phyloP scores from a whole-genome alignment of 2,329 filamentous ascomycete genomes.

The Lachnellula cervina region DNA sequence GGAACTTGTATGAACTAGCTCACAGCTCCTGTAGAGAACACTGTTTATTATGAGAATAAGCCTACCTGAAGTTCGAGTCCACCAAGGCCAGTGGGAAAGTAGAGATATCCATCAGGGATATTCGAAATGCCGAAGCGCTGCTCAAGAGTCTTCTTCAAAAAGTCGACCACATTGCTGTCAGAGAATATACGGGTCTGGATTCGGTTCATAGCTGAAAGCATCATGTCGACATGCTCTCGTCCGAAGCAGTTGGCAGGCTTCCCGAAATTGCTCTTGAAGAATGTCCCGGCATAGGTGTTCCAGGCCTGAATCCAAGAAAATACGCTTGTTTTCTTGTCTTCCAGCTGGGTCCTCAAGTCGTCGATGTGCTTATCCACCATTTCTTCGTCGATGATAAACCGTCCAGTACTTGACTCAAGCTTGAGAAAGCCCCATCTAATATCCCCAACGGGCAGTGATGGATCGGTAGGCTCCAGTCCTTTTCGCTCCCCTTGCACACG shows the following conservation, averaged over 20 bases:
- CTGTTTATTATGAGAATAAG: too few relatives aligned
- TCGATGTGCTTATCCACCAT: constrained; percentile 52
- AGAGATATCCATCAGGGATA: constrained; percentile 39
- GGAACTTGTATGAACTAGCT: too few relatives aligned
- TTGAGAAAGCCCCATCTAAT: constrained; percentile 56
- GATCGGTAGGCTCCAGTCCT: constrained; percentile 15
- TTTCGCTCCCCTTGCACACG: constrained; percentile 31
- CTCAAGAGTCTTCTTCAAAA: constrained; percentile 44
- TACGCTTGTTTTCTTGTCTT: constrained; percentile 44
- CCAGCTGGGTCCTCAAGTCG: constrained; percentile 52
- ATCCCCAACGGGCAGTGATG: constrained; percentile 44
- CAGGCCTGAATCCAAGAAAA: constrained; percentile 57
- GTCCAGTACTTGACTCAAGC: constrained; percentile 43
- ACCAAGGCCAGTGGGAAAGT: constrained; percentile 37
- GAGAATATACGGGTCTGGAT: constrained; percentile 49
- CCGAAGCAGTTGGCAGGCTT: constrained; percentile 51
- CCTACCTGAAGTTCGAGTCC: constrained; percentile 34
- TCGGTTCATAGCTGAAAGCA: constrained; percentile 45
- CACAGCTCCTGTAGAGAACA: too few relatives aligned
- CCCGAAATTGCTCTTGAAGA: constrained; percentile 55
- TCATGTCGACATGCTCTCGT: constrained; percentile 49
- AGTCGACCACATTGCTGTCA: constrained; percentile 39
- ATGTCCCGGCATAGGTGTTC: constrained; percentile 53
- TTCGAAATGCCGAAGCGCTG: constrained; percentile 41
- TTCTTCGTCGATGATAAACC: constrained; percentile 50